Evolutionary conservation across 2,329 filamentous ascomycete species (phyloP).

Genomic region (Alternaria sp.): DNA sequence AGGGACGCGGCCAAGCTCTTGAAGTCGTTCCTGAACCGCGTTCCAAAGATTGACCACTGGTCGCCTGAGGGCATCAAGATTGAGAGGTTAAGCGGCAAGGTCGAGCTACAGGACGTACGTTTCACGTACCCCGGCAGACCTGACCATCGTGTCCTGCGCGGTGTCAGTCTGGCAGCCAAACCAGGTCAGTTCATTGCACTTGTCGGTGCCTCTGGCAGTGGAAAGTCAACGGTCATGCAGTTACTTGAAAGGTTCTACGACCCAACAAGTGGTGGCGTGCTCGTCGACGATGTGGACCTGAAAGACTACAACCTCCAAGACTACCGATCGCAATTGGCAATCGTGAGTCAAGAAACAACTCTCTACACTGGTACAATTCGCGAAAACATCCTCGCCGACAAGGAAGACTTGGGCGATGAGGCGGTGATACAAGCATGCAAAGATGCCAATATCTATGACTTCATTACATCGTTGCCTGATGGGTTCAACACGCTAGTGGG

Average conservation of each 20-base stretch:
- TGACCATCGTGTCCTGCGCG: constrained; percentile 89
- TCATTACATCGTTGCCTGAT: constrained; percentile 59
- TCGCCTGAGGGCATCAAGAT: constrained; percentile 56
- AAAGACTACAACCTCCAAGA: constrained; percentile 78
- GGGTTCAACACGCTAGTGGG: constrained; percentile 88
- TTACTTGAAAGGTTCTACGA: constrained; percentile 96
- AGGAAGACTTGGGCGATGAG: constrained; percentile 73
- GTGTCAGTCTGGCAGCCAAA: constrained; percentile 75
- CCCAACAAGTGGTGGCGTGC: constrained; percentile 79
- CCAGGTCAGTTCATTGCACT: constrained; percentile 87
- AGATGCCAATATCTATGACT: constrained; percentile 60
- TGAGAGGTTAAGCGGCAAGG: constrained; percentile 66
- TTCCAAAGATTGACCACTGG: constrained; percentile 72
- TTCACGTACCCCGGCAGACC: constrained; percentile 93
- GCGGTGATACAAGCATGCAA: constrained; percentile 80
- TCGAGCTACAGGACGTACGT: constrained; percentile 92
- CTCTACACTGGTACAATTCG: constrained; percentile 91
- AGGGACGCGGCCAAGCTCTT: constrained; percentile 82
- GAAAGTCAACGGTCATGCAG: constrained; percentile 92
- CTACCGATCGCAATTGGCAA: constrained; percentile 83
- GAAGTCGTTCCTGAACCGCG: constrained; percentile 82
- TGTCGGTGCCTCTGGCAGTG: constrained; percentile 92
- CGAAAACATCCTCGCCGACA: constrained; percentile 78
- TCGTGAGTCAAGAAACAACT: constrained; percentile 96
- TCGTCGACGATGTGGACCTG: constrained; percentile 84